A percentile compares a stretch with the other conserved stretches of the same genome.
These are phyloP conservation scores for Corynascus novoguineensis DNA, from an alignment of 495 filamentous ascomycete species.

Conservation along the genomic window DNA sequence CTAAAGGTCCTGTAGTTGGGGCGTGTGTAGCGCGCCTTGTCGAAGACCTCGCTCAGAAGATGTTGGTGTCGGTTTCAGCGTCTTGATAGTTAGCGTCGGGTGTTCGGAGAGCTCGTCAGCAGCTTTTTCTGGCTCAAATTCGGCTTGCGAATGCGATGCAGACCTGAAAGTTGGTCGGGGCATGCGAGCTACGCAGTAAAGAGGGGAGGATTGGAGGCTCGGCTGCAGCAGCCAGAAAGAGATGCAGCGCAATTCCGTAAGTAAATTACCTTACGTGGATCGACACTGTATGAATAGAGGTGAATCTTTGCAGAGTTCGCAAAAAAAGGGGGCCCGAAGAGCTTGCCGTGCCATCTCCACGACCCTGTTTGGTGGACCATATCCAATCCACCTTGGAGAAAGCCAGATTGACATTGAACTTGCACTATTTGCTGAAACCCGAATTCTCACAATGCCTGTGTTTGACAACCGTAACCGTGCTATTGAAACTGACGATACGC, in stretches of 20 bases:
- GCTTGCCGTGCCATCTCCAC: too few relatives aligned
- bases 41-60: background rate
- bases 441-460: background rate
- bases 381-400: too few relatives aligned
- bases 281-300: conserved; percentile 8
- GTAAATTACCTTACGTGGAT: conserved; percentile 6
- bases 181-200: conserved; percentile 2
- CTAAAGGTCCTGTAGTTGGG: background rate
- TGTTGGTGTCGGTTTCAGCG: background rate
- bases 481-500: background rate
- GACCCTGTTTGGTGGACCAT: too few relatives aligned
- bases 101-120: background rate
- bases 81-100: background rate
- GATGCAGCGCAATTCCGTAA: background rate
- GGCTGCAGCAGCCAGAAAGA: background rate
- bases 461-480: background rate
- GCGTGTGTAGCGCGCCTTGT: background rate
- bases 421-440: too few relatives aligned
- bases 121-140: background rate
- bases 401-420: too few relatives aligned
- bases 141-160: background rate
- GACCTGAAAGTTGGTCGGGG: background rate
- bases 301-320: background rate
- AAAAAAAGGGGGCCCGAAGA: background rate
- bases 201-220: background rate